A percentile compares a stretch with the other conserved stretches of the same genome.
These are phyloP conservation scores for Decorospora gaudefroyi DNA, from an alignment of 2,329 filamentous ascomycete species.

Conservation along the genomic window DNA sequence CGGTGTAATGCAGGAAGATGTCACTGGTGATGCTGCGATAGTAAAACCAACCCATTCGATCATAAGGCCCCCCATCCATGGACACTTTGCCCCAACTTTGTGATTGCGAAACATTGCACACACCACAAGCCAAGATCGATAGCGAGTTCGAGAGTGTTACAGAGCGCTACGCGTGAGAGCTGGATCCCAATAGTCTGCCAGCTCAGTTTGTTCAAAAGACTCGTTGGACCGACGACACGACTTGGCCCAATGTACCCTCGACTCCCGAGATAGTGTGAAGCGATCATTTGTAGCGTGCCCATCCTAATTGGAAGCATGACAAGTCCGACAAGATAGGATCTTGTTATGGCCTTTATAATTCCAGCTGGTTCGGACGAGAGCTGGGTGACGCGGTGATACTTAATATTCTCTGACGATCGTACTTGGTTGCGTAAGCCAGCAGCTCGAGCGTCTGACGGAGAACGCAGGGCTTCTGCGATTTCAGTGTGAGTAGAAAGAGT, in stretches of 20 bases:
- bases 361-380: constrained; percentile 42
- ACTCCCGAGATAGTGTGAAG: constrained; percentile 36
- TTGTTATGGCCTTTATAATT: constrained; percentile 41
- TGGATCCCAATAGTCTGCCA: constrained; percentile 29
- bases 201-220: constrained; percentile 15
- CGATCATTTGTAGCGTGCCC: constrained; percentile 38
- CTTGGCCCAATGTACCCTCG: constrained; percentile 11
- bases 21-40: constrained; percentile 5
- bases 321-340: constrained; percentile 39
- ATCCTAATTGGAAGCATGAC: constrained; percentile 40
- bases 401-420: constrained; percentile 8
- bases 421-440: constrained; percentile 8
- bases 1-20: constrained; percentile 3
- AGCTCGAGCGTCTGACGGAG: constrained; percentile 13
- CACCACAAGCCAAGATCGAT: constrained; percentile 45
- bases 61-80: constrained; percentile 47
- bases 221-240: constrained; percentile 16
- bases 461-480: constrained; percentile 19
- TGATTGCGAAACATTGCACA: constrained; percentile 39
- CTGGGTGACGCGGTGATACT: constrained; percentile 43
- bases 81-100: constrained; percentile 32
- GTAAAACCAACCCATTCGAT: constrained; percentile 9
- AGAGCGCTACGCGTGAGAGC: constrained; percentile 41
- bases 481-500: constrained; percentile 39
- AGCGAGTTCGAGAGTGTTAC: constrained; percentile 38